Evolutionary conservation across 768 basidiomycete genomes (phyloP).

Genomic region (Daedaleopsis nitida): DNA sequence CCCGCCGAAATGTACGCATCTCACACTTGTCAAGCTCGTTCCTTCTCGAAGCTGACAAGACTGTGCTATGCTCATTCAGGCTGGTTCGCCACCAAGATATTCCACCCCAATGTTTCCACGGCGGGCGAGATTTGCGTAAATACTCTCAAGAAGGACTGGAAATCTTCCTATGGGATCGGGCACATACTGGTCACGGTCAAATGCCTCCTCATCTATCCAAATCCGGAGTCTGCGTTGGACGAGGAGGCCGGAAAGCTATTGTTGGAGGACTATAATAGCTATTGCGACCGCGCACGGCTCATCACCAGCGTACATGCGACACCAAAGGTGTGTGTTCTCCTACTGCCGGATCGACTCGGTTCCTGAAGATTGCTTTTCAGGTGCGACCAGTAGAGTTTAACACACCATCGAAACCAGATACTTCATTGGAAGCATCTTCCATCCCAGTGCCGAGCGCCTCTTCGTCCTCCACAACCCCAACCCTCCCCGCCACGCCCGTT

Average conservation of each 20-base stretch:
- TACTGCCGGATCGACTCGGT: background rate
- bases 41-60: background rate
- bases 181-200: constrained; percentile 93
- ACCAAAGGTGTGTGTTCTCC: constrained; percentile 52
- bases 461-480: background rate
- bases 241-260: constrained; percentile 94
- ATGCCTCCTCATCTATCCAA: constrained; percentile 94
- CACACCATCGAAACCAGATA: constrained; percentile 34
- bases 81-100: constrained; percentile 92
- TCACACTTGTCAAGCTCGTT: background rate
- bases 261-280: constrained; percentile 86
- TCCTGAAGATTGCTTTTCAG: constrained; percentile 13
- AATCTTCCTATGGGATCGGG: constrained; percentile 84
- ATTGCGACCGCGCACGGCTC: constrained; percentile 82
- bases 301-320: constrained; percentile 93
- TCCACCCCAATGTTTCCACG: constrained; percentile 93
- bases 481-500: constrained; percentile 29
- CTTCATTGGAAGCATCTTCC: constrained; percentile 26
- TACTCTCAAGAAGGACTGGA: constrained; percentile 97
- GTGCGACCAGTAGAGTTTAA: constrained; percentile 69
- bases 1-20: constrained; percentile 85
- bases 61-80: constrained; percentile 45
- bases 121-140: constrained; percentile 95
- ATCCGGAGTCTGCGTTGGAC: constrained; percentile 94
- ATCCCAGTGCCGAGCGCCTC: constrained; percentile 13